Evolutionary conservation across 805 yeast genomes (phyloP), one percentile per base, ranked within the genome.

Genomic region (Dipodascus geniculatus): DNA sequence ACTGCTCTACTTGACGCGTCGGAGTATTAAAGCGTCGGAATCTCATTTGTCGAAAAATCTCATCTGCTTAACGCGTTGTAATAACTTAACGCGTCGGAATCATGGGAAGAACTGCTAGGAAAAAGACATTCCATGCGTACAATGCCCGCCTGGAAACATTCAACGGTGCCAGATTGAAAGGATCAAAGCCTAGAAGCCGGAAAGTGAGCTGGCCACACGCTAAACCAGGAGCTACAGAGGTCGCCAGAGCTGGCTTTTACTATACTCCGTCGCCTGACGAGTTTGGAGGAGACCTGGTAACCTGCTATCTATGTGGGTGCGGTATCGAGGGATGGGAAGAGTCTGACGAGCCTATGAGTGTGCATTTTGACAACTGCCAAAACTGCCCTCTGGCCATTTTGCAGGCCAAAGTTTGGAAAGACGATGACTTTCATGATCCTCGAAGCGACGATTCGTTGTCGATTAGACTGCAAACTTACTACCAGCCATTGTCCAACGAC

Each of bases 171-270:
- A 50, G 33, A 28, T 48, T 57, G 19, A 23, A 52, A 23, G 60
- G 55, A 2, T 17, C 55, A 19, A 57, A 54, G 48, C 55, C 60
- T 9, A 44, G 61, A n/a, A 50, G 53, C n/a, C 24, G 52, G 6
- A 35, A 24, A 35, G 51, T 50, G 28, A 53, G 17, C 22, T 70
- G 58, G 66, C 64, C 58, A 56, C 64, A 55, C 48, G 55, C 49
- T 1, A 56, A 53, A 8, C 63, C 70, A 14, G 51, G 53, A 9
- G 48, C 65, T 3, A 70, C 66, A 24, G 60, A 63, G 28, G 62
- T 83, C 69, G 82, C 82, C 1, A 70, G 70, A 50, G 74, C 78
- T 22, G 90, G 91, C 0, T 80, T 84, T 68, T 79, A 70, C 66
- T 84, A 69, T 64, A 73, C 75, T 49, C 89, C 81, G 31, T 69